phyloP scores from a whole-genome alignment of 768 basidiomycete species.

The Boletus insuetus region DNA sequence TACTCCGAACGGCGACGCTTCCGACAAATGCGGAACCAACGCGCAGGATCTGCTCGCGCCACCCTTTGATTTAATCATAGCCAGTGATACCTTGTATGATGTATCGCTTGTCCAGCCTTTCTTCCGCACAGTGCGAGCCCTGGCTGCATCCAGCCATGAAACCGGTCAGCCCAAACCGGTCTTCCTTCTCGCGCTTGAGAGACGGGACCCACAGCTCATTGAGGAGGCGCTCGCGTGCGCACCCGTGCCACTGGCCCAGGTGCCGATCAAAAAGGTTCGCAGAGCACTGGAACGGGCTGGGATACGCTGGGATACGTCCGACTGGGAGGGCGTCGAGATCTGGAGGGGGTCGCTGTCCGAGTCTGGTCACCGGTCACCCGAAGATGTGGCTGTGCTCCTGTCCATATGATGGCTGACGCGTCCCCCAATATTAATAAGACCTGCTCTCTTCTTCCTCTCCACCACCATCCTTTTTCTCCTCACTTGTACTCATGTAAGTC shows the following conservation, averaged over 20 bases:
- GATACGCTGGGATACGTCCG: slow-evolving; percentile 57
- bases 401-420: slow-evolving; percentile 28
- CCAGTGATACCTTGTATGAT: slow-evolving; percentile 81
- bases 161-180: not conserved
- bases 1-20: slow-evolving; percentile 32
- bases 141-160: slow-evolving; percentile 34
- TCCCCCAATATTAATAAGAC: slow-evolving; percentile 28
- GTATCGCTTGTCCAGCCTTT: slow-evolving; percentile 62
- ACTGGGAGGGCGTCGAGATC: slow-evolving; percentile 82
- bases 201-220: slow-evolving; percentile 68
- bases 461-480: not conserved
- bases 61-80: slow-evolving; percentile 74
- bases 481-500: not conserved
- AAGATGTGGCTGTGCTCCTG: slow-evolving; percentile 22
- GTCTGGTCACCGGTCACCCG: not conserved
- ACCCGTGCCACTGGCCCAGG: slow-evolving; percentile 53
- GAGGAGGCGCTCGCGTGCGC: slow-evolving; percentile 59
- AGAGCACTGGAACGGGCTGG: slow-evolving; percentile 60
- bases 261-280: slow-evolving; percentile 56
- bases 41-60: slow-evolving; percentile 36
- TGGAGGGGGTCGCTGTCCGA: slow-evolving; percentile 45
- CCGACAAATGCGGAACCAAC: slow-evolving; percentile 12
- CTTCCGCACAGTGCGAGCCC: slow-evolving; percentile 58
- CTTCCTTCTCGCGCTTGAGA: slow-evolving; percentile 61
- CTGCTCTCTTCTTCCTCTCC: not conserved